These are phyloP conservation scores for Candida endomychidarum DNA, from an alignment of 805 yeast species.

Conservation along the genomic window DNA sequence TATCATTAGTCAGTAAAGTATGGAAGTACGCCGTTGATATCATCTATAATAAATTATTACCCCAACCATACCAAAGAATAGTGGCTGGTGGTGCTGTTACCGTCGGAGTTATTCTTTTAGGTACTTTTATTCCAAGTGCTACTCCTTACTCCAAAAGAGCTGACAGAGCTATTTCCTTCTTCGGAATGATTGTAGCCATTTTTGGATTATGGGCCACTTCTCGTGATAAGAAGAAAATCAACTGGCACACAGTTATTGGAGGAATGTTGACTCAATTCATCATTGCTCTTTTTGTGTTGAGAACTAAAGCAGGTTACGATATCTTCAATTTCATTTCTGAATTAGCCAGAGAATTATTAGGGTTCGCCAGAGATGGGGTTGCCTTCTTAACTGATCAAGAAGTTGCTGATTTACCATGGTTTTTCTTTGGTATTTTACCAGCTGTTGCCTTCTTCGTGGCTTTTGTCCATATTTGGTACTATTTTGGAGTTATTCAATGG, in stretches of 20 bases:
- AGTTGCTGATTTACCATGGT: constrained; percentile 43
- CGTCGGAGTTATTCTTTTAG: constrained; percentile 49
- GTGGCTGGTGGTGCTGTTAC: constrained; percentile 46
- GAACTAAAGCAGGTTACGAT: constrained; percentile 61
- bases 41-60: constrained; percentile 39
- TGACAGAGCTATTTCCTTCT: constrained; percentile 59
- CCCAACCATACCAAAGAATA: constrained; percentile 40
- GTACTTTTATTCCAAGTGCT: constrained; percentile 53
- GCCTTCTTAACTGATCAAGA: constrained; percentile 52
- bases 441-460: constrained; percentile 65
- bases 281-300: constrained; percentile 58
- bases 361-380: constrained; percentile 59
- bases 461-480: constrained; percentile 58
- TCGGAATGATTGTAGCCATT: constrained; percentile 52
- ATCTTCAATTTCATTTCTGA: constrained; percentile 59
- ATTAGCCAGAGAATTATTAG: constrained; percentile 55
- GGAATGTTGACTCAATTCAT: constrained; percentile 62
- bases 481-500: constrained; percentile 63
- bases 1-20: constrained; percentile 17
- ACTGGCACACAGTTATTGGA: constrained; percentile 60
- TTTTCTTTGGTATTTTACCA: constrained; percentile 60
- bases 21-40: constrained; percentile 36
- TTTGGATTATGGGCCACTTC: constrained; percentile 46
- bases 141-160: constrained; percentile 44
- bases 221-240: constrained; percentile 42